phyloP scores from a whole-genome alignment of 2,329 filamentous ascomycete genomes.

The Sclerotinia spermophila region DNA sequence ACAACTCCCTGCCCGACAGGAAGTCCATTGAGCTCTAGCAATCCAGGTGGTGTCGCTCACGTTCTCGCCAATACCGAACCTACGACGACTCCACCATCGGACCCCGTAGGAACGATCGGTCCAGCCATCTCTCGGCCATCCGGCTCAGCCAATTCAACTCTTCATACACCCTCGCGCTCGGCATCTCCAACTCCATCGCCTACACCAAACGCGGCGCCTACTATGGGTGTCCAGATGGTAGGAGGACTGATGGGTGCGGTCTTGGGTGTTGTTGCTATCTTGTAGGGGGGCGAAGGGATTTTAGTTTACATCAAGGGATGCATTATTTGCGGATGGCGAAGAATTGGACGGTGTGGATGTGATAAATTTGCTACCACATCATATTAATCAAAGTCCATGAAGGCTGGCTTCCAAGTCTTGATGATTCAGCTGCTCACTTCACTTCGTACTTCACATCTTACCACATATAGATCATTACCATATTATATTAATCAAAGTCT shows the following conservation, averaged over 20 bases:
- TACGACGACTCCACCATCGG: too few relatives aligned
- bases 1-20: background rate
- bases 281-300: background rate
- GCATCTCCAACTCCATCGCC: background rate
- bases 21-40: background rate
- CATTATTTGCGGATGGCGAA: background rate
- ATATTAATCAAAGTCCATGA: too few relatives aligned
- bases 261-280: constrained; percentile 6
- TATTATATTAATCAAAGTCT: too few relatives aligned
- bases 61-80: background rate
- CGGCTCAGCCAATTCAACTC: background rate
- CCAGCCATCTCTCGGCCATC: background rate
- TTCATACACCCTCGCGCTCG: background rate
- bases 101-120: background rate
- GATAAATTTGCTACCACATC: background rate
- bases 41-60: background rate
- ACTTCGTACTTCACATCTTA: too few relatives aligned
- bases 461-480: too few relatives aligned
- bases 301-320: background rate
- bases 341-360: background rate
- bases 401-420: too few relatives aligned
- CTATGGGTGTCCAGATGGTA: background rate
- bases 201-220: constrained; percentile 8
- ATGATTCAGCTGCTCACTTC: too few relatives aligned
- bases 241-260: constrained; percentile 11